These are phyloP conservation scores for Pseudozyma thailandica DNA, from an alignment of 1,284 basidiomycete genomes.

Conservation along the genomic window DNA sequence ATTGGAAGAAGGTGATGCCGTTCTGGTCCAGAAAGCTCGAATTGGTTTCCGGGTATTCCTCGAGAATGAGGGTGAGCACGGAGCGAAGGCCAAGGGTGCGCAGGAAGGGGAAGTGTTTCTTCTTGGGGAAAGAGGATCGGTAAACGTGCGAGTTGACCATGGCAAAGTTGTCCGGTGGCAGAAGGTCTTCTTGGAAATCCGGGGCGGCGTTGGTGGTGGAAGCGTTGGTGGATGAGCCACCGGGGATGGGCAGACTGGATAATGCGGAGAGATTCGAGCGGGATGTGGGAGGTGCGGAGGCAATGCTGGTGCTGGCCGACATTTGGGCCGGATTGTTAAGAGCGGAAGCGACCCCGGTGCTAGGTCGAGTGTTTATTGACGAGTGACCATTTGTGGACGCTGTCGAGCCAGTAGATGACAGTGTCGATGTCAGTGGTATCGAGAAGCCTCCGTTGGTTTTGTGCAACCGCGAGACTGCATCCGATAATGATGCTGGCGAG, in stretches of 20 bases:
- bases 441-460: neutral
- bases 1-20: conserved; percentile 71
- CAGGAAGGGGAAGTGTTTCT: conserved; percentile 72
- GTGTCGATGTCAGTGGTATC: conserved; percentile 23
- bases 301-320: conserved; percentile 17
- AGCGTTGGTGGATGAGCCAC: conserved; percentile 1
- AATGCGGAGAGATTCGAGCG: conserved; percentile 2
- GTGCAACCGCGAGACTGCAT: conserved; percentile 12
- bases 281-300: neutral
- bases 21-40: conserved; percentile 69
- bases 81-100: conserved; percentile 71
- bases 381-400: conserved; percentile 8
- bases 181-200: conserved; percentile 46
- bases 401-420: conserved; percentile 26
- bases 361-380: neutral
- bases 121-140: conserved; percentile 71
- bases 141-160: conserved; percentile 71
- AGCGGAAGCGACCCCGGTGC: neutral
- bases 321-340: conserved; percentile 10
- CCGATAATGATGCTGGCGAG: conserved; percentile 28
- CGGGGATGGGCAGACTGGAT: conserved; percentile 2
- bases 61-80: conserved; percentile 71
- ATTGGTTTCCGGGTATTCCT: conserved; percentile 73
- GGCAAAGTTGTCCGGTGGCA: conserved; percentile 68
- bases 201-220: neutral